Base-by-base conservation (phyloP, 208 protist genomes). In the Tetramitus jugosus region DNA sequence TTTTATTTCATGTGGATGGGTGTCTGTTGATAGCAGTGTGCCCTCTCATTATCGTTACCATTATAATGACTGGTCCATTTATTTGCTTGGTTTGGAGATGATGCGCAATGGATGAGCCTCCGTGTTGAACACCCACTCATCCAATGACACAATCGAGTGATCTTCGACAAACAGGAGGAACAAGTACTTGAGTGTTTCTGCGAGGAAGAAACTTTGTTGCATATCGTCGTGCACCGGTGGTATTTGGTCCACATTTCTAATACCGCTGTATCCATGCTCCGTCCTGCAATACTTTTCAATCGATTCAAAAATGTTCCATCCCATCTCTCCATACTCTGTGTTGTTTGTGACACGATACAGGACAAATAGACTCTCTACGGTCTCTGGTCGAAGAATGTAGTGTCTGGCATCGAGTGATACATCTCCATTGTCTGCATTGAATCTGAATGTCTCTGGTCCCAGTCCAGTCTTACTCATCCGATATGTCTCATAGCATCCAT, bases 31-130 rank as follows among this genome's bases (percentile, higher is more conserved):
- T 93, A 92, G 81, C 97, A 89, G 14, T 97, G 52, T 23, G 97
- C 85, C 39, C 98, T 82, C 83, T 99, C 95, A 81, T 95, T 87
- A 77, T 98, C 86, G 80, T 98, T 91, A 26, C n/a, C n/a, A n/a
- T n/a, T n/a, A n/a, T n/a, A n/a, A n/a, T n/a, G n/a, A n/a, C n/a
- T n/a, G n/a, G n/a, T n/a, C n/a, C n/a, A n/a, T n/a, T n/a, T n/a
- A n/a, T n/a, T n/a, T n/a, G n/a, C n/a, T n/a, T n/a, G n/a, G n/a
- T 20, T 56, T 56, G 14, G 14, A 56, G 20, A 56, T 56, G 49
- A 20, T 10, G 49, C 33, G 26, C 20, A 94, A 46, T 39, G 89
- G 87, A 80, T 95, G 92, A 26, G 91, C 90, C 80, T 95, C 92
- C 7, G 92, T 95, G 71, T 91, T 96, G 77, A 96, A 92, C 10